phyloP scores from a whole-genome alignment of 23 red algal species.

The Gracilaria gracilis region DNA sequence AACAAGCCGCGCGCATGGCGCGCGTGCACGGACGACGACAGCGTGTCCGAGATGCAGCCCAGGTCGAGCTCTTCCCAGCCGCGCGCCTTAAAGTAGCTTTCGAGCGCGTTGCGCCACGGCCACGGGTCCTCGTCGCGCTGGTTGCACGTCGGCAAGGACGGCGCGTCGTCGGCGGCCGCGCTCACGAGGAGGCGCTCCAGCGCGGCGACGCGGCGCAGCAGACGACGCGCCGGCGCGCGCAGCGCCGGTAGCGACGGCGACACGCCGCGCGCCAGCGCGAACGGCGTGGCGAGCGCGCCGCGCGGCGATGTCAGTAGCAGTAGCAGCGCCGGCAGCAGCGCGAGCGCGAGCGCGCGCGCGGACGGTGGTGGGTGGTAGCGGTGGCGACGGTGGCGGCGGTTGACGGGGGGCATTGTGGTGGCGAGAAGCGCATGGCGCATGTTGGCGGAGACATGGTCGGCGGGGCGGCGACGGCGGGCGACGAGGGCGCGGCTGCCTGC shows the following conservation, averaged over 20 bases:
- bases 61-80: neutral
- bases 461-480: too few relatives aligned
- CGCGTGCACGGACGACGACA: neutral
- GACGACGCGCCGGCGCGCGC: neutral
- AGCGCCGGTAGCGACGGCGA: neutral
- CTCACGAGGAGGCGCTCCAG: too few relatives aligned
- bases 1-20: neutral
- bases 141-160: neutral
- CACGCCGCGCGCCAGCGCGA: neutral
- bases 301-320: neutral
- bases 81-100: neutral
- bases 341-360: too few relatives aligned
- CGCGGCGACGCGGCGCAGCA: neutral
- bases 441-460: too few relatives aligned
- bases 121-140: neutral
- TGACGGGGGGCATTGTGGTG: neutral
- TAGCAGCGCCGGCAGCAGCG: too few relatives aligned
- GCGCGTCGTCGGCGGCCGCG: neutral
- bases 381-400: neutral
- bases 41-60: slow-evolving; percentile 1
- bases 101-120: too few relatives aligned
- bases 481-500: too few relatives aligned
- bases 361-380: too few relatives aligned
- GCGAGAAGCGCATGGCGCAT: too few relatives aligned
- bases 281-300: neutral